Evolutionary conservation across 2,329 filamentous ascomycete genomes (phyloP).

Genomic region (Dactylella cylindrospora): DNA sequence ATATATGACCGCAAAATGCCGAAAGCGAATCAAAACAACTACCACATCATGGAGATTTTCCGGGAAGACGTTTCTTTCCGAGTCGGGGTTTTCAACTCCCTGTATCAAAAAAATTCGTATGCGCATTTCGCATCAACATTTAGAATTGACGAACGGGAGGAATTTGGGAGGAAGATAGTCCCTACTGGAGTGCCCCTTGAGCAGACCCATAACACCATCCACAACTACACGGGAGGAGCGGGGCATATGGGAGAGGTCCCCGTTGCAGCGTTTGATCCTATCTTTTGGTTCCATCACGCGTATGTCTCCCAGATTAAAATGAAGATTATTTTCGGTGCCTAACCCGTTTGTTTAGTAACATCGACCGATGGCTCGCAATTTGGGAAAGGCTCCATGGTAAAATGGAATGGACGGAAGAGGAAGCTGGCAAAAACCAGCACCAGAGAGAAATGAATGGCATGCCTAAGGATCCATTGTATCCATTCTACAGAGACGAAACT

Average conservation of each 20-base stretch:
- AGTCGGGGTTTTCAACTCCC: neutral
- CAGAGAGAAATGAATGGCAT: neutral
- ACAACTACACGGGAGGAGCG: neutral
- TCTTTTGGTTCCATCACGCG: slow-evolving; percentile 35
- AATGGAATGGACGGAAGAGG: neutral
- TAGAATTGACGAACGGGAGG: too few relatives aligned
- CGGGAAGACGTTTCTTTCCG: slow-evolving; percentile 1
- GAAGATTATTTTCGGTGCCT: neutral
- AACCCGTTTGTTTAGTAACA: slow-evolving; percentile 1
- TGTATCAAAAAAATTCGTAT: too few relatives aligned
- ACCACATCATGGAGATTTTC: slow-evolving; percentile 9
- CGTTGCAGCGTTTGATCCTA: slow-evolving; percentile 27
- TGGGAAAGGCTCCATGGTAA: slow-evolving; percentile 13
- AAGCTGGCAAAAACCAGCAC: neutral
- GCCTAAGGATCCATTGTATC: neutral
- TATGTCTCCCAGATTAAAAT: neutral
- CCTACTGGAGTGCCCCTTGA: neutral
- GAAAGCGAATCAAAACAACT: slow-evolving; percentile 3
- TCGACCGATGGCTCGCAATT: slow-evolving; percentile 22
- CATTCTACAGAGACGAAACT: neutral
- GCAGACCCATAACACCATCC: neutral
- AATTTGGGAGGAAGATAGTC: too few relatives aligned
- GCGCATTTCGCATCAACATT: too few relatives aligned
- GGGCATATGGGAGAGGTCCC: slow-evolving; percentile 26
- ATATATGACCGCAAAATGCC: neutral